These are phyloP conservation scores for Imleria badia DNA, from an alignment of 768 basidiomycete genomes.

Conservation along the genomic window DNA sequence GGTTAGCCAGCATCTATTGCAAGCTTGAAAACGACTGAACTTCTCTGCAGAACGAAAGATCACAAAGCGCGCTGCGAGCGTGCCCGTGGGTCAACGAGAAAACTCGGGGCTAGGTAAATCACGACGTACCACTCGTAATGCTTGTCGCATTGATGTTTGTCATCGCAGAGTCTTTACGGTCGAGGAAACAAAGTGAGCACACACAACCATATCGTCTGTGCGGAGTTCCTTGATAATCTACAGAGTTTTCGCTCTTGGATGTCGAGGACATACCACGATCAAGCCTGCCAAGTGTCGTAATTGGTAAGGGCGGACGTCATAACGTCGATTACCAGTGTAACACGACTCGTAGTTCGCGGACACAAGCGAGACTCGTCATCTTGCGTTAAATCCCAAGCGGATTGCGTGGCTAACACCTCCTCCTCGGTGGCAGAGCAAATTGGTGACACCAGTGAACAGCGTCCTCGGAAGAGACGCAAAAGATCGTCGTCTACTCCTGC, in stretches of 20 bases:
- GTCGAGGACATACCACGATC: conserved; percentile 4
- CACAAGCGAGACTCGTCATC: conserved; percentile 18
- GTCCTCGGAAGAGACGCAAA: conserved; percentile 22
- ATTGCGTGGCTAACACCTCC: background rate
- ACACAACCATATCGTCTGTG: background rate
- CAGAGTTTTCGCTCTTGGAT: conserved; percentile 12
- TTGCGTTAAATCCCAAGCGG: background rate
- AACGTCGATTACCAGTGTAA: background rate
- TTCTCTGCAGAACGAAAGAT: conserved; percentile 13
- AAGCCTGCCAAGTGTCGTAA: conserved; percentile 4
- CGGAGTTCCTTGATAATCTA: background rate
- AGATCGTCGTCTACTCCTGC: conserved; percentile 22
- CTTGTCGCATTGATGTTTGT: conserved; percentile 10
- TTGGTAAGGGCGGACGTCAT: conserved; percentile 10
- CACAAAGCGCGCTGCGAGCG: conserved; percentile 13
- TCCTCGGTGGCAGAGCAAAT: background rate
- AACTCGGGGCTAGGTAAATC: conserved; percentile 13
- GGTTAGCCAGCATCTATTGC: conserved; percentile 14
- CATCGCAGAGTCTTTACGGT: conserved; percentile 13
- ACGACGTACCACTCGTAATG: background rate
- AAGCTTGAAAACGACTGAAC: conserved; percentile 2
- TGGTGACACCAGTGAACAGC: conserved; percentile 2
- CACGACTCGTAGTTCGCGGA: conserved; percentile 11
- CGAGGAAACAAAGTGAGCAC: conserved; percentile 17
- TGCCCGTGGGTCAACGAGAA: conserved; percentile 15